phyloP scores from a whole-genome alignment of 1,139 yeast species.

The Pichia sp. region DNA sequence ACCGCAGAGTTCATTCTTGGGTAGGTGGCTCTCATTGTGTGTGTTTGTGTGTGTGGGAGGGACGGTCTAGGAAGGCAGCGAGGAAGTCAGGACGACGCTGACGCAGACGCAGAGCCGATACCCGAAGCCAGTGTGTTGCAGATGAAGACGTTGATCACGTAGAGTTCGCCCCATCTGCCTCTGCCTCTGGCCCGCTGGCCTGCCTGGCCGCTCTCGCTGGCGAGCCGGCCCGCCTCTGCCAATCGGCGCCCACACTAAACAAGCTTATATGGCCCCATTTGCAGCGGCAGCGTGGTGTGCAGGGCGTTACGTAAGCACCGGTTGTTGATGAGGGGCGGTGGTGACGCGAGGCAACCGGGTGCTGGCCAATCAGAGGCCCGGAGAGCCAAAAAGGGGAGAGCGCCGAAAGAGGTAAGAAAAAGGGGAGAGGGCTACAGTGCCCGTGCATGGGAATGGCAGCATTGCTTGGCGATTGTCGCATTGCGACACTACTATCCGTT shows the following conservation, averaged over 20 bases:
- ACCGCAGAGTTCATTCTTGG: conserved; percentile 39
- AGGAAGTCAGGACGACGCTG: neutral
- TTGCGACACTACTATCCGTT: neutral
- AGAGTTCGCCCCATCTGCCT: neutral
- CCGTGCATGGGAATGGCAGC: neutral
- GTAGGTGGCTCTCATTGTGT: conserved; percentile 52
- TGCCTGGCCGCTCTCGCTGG: neutral
- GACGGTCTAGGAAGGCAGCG: neutral
- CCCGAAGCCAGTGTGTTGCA: too few species aligned
- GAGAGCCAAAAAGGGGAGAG: neutral
- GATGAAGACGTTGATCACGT: neutral
- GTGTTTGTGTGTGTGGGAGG: neutral
- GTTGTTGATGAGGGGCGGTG: neutral
- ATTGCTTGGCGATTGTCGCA: neutral
- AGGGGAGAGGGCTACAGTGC: neutral
- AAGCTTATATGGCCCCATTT: conserved; percentile 2
- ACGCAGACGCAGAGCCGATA: neutral
- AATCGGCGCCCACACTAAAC: neutral
- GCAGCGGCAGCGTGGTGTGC: neutral
- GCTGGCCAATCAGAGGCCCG: neutral
- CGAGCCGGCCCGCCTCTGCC: neutral
- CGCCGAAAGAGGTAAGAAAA: neutral
- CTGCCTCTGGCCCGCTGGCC: neutral
- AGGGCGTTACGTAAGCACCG: neutral
- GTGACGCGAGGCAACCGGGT: neutral